Base-by-base conservation (phyloP, 345 rosid genomes). In the Populus nigra region DNA sequence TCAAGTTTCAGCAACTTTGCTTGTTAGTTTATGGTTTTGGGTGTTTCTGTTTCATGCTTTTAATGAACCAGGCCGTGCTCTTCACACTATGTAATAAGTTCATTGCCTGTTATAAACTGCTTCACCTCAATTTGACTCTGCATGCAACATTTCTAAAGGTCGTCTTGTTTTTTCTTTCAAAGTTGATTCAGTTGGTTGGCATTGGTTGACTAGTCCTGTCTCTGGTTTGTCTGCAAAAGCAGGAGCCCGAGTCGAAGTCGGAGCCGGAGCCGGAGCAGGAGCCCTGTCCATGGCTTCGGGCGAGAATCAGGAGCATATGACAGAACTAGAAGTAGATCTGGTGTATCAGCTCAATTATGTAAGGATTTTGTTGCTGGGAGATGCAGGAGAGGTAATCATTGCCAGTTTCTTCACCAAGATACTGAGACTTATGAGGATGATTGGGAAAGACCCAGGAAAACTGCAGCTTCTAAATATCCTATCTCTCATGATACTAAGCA, bases 231-330 rank as follows among this genome's bases (percentile, higher is more conserved):
- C 69, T 63, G 75, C 74, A 78, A 88, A 68, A 89, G 91, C 78
- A 75, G 87, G 68, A 93, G 92, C 73, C 25, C 82, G 41, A 89
- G 92, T 76, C 75, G 76, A 17, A 89, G 90, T 76, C 70, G 78
- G 27, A 88, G 96, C 73, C 69, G 85, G 82, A 88, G 96, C 82
- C 71, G 91, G 83, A 95, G 99, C 85, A 73, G 89, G 79, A 96
- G 97, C 75, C 97, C 99, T 16, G 79, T 84, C 66, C 88, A 71
- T 76, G 88, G 89, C 68, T 68, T 77, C 76, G 86, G 92, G 81
- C 83, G 85, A 84, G 93, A 93, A 67, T 79, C 90, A 15, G 92
- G 86, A 78, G 75, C 84, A 49, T 81, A 86, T 83, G 99, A 86
- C 39, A 88, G 90, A 86, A 84, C 68, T 80, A 84, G 85, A 83